Evolutionary conservation across 2,329 filamentous ascomycete species (phyloP).

Genomic region (Aspergillus niger): DNA sequence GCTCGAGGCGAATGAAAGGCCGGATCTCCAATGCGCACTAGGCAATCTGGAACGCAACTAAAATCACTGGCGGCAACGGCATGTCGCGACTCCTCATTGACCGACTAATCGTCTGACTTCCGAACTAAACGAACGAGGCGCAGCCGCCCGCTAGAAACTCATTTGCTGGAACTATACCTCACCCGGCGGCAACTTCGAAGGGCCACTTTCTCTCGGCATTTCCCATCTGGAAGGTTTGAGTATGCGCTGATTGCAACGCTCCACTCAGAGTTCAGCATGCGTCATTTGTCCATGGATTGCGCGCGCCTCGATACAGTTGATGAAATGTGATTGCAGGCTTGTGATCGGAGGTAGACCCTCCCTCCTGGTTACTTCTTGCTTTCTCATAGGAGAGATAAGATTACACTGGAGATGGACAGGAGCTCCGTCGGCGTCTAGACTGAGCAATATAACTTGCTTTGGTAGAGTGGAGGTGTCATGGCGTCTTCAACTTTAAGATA

Average conservation of each 20-base stretch:
- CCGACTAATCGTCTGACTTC: not conserved
- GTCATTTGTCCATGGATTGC: not conserved
- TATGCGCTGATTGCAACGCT: not conserved
- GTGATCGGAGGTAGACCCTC: not conserved
- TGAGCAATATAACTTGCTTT: not conserved
- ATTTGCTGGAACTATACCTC: not conserved
- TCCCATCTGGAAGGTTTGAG: not conserved
- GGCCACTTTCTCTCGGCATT: not conserved
- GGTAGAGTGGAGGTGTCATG: not conserved
- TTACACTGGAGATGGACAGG: not conserved
- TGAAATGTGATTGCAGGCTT: not conserved
- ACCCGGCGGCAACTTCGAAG: conserved; percentile 7
- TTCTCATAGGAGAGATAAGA: not conserved
- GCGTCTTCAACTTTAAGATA: not conserved
- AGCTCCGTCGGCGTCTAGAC: conserved; percentile 2
- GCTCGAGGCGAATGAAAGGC: not conserved
- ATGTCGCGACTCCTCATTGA: not conserved
- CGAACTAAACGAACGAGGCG: conserved; percentile 12
- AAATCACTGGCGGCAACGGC: not conserved
- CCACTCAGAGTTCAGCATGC: not conserved
- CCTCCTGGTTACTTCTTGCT: not conserved
- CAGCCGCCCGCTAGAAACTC: conserved; percentile 6
- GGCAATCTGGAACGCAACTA: not conserved
- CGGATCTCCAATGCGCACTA: not conserved
- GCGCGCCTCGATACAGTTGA: not conserved